Evolutionary conservation across 495 filamentous ascomycete genomes (phyloP), one percentile per base, ranked within the genome.

Genomic region (Lophium mytilinum): DNA sequence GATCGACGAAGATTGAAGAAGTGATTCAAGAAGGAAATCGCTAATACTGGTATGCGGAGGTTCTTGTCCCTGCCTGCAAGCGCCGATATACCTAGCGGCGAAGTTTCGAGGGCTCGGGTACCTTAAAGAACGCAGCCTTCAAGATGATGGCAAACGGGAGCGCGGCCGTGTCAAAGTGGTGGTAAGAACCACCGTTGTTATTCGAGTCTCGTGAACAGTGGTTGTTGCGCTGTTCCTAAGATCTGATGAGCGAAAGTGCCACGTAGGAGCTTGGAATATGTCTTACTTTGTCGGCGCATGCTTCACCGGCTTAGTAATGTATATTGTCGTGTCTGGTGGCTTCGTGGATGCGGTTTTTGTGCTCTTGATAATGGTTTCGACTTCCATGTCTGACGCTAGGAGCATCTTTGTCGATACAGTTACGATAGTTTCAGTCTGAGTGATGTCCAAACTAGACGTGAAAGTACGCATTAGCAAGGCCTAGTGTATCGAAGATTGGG

Each of bases 391-490:
- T 9, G 49, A 57, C 14, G 62, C 34, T 40, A 64, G 37, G 14
- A 61, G 40, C 57, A 68, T 42, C 1, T 50, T 59, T 1, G 68
- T 71, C 8, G 55, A 55, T 53, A 71, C 24, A 49, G 49, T 61
- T 17, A 72, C 48, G 1, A 64, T 66, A 37, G 68, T 66, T 41
- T 67, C 4, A 3, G 57, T 60, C 45, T 66, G 61, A 3, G 68
- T 69, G 45, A 72, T 56, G 36, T 63, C 59, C 15, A 62, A 57
- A 12, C 62, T 30, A 30, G 6, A 30, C 3, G 6, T 30, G 24
- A 30, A 30, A 30, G 24, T 30, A 30, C 24, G 24, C 24, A 30
- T 30, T 30, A 30, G 24, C 24, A 30, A 6, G 24, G 24, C 24
- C 24, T 6, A 30, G 24, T 2, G 3, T 2, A 6, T 30, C 24